phyloP scores from a whole-genome alignment of 768 basidiomycete genomes.

The Lactifluus piperatus region DNA sequence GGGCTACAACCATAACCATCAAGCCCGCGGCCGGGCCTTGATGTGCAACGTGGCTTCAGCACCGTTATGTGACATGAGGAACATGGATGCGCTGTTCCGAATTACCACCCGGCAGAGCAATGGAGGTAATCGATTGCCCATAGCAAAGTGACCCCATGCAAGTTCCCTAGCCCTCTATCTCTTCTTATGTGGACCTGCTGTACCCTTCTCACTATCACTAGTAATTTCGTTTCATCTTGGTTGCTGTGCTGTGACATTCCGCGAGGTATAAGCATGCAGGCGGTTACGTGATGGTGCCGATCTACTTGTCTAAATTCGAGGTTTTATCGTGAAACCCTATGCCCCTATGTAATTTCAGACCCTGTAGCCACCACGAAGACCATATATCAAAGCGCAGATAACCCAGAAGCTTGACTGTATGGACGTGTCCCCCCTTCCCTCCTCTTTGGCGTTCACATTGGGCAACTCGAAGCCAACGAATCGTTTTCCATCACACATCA shows the following conservation, averaged over 20 bases:
- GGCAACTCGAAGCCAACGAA: neutral
- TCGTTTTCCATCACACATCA: neutral
- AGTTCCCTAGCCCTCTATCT: neutral
- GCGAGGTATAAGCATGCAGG: neutral
- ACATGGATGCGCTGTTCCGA: neutral
- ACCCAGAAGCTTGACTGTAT: neutral
- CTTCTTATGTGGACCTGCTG: neutral
- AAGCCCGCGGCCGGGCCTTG: neutral
- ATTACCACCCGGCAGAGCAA: neutral
- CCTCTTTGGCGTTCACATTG: neutral
- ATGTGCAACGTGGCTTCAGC: slow-evolving; percentile 1
- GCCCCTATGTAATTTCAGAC: neutral
- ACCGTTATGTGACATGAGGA: neutral
- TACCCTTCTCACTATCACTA: neutral
- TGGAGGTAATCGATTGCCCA: neutral
- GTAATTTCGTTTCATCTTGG: neutral
- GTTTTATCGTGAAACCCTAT: neutral
- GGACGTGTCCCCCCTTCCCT: neutral
- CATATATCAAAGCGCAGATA: neutral
- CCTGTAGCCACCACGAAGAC: too few relatives aligned
- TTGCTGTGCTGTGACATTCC: neutral
- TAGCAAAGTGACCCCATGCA: neutral
- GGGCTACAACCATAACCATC: neutral
- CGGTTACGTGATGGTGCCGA: neutral
- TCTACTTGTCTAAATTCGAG: neutral